Percentiles rank a stretch among this genome's conserved stretches.
Conservation (phyloP, 2,329 filamentous ascomycete species). For the Venturia nashicola region DNA sequence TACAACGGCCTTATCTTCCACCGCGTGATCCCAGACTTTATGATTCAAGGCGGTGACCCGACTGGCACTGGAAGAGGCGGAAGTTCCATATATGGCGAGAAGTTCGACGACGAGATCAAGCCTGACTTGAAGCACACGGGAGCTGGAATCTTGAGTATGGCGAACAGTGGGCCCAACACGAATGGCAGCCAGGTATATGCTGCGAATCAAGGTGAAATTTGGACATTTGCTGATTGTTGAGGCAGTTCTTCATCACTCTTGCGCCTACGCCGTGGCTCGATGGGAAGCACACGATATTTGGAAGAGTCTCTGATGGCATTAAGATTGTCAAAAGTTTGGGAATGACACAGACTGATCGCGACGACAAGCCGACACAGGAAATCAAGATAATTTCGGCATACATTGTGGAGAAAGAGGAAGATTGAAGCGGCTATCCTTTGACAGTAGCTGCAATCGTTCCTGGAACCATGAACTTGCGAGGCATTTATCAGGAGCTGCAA, state of each 20-base stretch:
- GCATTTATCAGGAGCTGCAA: not conserved
- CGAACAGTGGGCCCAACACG: conserved; percentile 83
- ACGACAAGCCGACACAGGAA: conserved; percentile 72
- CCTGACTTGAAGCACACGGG: conserved; percentile 76
- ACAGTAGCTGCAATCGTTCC: not conserved
- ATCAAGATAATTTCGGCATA: conserved; percentile 66
- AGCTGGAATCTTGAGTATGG: conserved; percentile 91
- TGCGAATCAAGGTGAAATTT: not conserved
- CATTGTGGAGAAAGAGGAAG: conserved; percentile 46
- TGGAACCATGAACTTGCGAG: not conserved
- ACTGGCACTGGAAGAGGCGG: conserved; percentile 89
- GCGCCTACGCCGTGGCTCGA: conserved; percentile 94
- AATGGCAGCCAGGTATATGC: conserved; percentile 61
- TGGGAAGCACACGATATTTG: conserved; percentile 95
- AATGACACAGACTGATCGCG: conserved; percentile 66
- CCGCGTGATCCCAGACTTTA: conserved; percentile 90
- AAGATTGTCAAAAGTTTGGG: conserved; percentile 78
- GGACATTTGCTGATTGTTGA: conserved; percentile 57
- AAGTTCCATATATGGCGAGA: conserved; percentile 78
- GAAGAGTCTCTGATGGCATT: conserved; percentile 75
- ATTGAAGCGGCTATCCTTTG: not conserved
- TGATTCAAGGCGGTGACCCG: conserved; percentile 91
- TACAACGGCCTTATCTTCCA: conserved; percentile 83
- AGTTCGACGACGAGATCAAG: conserved; percentile 86
- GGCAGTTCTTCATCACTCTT: conserved; percentile 93